Base-by-base conservation (phyloP, 768 basidiomycete genomes). In the Lactarius quietus region DNA sequence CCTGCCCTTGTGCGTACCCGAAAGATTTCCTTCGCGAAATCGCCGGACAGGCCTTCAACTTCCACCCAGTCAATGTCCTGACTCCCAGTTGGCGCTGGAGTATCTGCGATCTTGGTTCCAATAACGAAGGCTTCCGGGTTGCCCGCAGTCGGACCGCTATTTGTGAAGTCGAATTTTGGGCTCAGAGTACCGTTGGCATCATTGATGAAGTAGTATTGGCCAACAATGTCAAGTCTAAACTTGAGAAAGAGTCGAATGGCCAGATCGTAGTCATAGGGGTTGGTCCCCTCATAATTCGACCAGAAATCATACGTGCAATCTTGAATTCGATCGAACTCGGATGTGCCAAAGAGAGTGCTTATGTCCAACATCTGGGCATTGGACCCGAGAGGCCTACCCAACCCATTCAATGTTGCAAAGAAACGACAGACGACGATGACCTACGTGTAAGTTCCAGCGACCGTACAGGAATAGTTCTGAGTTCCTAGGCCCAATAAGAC, bases 391-490 rank as follows among this genome's bases (percentile, higher is more conserved):
- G 7, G 20, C 20, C 41, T 20, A 20, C 41, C 2, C 41, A 20
- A 20, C 20, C 7, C 18, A 3, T n/a, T 43, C 18, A 6, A 15
- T 20, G 20, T n/a, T 15, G 41, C 20, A 3, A 17, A 20, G 18
- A 39, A 18, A 18, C 39, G 15, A 39, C 39, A 39, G 15, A 12
- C 39, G 15, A 18, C 39, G 17, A 18, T 18, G 15, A 43, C 20
- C 15, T 18, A 43, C 41, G 17, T 8, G 3, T 8, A 65, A 14
- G 5, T 56, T 23, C 60, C 60, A 1, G 38, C 8, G 15, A 54
- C n/a, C 33, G 14, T 15, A 43, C 59, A 61, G 23, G 55, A 52
- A 43, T 62, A 66, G 38, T 66, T 66, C 10, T 62, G 65, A 9
- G 41, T 36, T 5, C 60, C 65, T 5, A 53, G 23, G 1, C 55